These are phyloP conservation scores for Trichoderma guizhouense DNA, from an alignment of 2,329 filamentous ascomycete species.

Conservation along the genomic window DNA sequence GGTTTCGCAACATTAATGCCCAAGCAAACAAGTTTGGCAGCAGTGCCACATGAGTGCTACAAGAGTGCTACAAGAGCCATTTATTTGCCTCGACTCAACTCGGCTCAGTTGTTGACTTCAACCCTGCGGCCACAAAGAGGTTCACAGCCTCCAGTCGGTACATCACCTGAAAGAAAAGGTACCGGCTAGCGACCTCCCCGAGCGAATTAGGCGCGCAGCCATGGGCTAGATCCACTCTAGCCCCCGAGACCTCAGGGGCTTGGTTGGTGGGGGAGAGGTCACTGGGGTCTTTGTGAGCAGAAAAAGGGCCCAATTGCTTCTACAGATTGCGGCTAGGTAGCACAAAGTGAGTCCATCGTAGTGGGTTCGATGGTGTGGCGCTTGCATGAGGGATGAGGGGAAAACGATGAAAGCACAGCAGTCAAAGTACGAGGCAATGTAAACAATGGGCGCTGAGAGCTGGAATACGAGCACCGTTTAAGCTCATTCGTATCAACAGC, in stretches of 20 bases:
- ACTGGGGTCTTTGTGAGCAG: not conserved
- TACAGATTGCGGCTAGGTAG: not conserved
- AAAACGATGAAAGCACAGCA: not conserved
- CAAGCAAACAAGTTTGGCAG: not conserved
- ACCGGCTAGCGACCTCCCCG: not conserved
- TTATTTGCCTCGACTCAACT: not conserved
- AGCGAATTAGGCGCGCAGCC: not conserved
- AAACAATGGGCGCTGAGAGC: not conserved
- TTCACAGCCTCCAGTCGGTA: not conserved
- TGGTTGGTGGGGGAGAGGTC: not conserved
- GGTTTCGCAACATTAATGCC: not conserved
- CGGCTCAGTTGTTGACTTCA: not conserved
- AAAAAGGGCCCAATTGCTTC: not conserved
- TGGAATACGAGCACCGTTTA: not conserved
- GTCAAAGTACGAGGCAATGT: not conserved
- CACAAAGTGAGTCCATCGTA: not conserved
- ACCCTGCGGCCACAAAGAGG: not conserved
- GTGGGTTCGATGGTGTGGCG: not conserved
- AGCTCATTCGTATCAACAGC: not conserved
- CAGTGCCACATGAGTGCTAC: not conserved
- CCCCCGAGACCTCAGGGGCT: constrained; percentile 2
- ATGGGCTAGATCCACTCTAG: not conserved
- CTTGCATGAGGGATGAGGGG: not conserved
- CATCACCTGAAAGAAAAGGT: not conserved
- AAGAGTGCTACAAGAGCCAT: not conserved